Evolutionary conservation across 805 yeast genomes (phyloP), one percentile per base, ranked within the genome.

Genomic region (Kuraishia floccosa): DNA sequence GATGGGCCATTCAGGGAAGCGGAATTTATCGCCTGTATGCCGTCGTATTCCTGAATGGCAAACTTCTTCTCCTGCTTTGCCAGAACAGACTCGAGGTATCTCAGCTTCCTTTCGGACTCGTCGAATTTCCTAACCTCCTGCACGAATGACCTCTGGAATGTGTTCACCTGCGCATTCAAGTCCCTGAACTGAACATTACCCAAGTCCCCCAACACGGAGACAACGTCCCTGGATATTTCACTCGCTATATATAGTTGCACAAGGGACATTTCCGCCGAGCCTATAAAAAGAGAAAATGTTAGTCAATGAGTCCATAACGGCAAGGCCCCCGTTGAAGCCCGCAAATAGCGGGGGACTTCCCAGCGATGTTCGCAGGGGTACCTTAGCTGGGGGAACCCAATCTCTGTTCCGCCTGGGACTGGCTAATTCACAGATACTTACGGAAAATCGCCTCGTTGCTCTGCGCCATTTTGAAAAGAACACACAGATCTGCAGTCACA

Each of bases 231-330:
- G 6, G 94, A 73, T 27, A 82, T 77, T 56, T 91, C 99, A 17
- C 83, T 76, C 6, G 97, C 89, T 36, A 91, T 74, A 54, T 84
- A 89, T 43, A 91, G 65, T 61, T 91, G 96, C 32, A 89, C 81
- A 44, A 87, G 70, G 30, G 94, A 74, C 97, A 91, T 93, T 48
- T 83, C 94, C 78, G 97, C 97, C 35, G 97, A 87, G 66, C 96
- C 65, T 60, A 22, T 23, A 35, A 24, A 6, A n/a, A n/a, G 11
- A 11, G 5, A 14, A n/a, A 18, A 8, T 8, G 24, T 28, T 28
- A 19, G 25, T 28, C 5, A 12, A n/a, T n/a, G n/a, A n/a, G n/a
- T n/a, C n/a, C n/a, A n/a, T n/a, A n/a, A n/a, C n/a, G n/a, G n/a
- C n/a, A n/a, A n/a, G n/a, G n/a, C n/a, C n/a, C n/a, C n/a, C n/a